Evolutionary conservation across 768 basidiomycete species (phyloP).

Genomic region (Boletus rubroflammeus): DNA sequence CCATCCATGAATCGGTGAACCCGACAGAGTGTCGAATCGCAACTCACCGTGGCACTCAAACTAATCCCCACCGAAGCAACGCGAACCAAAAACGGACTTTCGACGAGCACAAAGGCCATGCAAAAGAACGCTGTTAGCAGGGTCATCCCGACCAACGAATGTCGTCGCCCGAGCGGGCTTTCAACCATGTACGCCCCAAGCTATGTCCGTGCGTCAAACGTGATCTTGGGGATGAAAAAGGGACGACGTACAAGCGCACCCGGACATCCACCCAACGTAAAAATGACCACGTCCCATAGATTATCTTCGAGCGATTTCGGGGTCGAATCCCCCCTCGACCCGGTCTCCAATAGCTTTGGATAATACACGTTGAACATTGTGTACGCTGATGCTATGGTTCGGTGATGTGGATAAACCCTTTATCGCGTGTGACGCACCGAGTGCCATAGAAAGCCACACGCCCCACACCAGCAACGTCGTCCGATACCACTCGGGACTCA

Average conservation of each 20-base stretch:
- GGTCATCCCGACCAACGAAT: constrained; percentile 73
- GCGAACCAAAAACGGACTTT: constrained; percentile 55
- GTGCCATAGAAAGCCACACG: constrained; percentile 70
- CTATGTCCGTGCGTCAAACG: constrained; percentile 33
- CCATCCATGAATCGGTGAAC: neutral
- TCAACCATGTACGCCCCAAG: constrained; percentile 86
- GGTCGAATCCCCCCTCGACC: constrained; percentile 15
- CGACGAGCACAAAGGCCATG: constrained; percentile 59
- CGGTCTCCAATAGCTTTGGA: constrained; percentile 77
- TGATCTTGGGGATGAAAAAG: neutral
- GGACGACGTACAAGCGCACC: constrained; percentile 64
- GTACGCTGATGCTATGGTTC: constrained; percentile 47
- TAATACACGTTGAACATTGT: constrained; percentile 94
- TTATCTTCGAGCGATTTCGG: constrained; percentile 55
- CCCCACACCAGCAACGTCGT: constrained; percentile 81
- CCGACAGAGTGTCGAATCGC: neutral
- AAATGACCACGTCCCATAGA: constrained; percentile 84
- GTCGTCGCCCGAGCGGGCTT: constrained; percentile 59
- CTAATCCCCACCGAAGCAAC: constrained; percentile 73
- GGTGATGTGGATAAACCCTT: neutral
- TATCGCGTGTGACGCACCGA: constrained; percentile 48
- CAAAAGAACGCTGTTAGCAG: constrained; percentile 75
- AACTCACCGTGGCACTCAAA: constrained; percentile 57
- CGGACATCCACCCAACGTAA: constrained; percentile 80
- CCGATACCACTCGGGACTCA: constrained; percentile 69